Percentiles rank a stretch among this genome's conserved stretches.
Evolutionary conservation across 2,329 filamentous ascomycete species (phyloP).

Genomic region (Graphilbum fragrans): DNA sequence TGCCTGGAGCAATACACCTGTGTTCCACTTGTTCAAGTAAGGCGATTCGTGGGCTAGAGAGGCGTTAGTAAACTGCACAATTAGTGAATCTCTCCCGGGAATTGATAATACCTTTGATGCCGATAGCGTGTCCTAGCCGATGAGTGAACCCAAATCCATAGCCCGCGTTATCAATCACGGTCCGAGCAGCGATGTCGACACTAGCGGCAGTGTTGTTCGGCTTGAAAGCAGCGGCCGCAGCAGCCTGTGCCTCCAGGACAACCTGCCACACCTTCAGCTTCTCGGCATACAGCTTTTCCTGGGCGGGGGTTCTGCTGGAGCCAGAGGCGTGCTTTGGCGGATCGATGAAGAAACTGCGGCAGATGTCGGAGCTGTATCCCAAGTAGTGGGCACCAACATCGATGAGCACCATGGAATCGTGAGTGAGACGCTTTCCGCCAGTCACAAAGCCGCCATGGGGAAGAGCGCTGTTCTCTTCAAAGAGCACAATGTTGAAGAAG

Average conservation of each 20-base stretch:
- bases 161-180: slow-evolving; percentile 43
- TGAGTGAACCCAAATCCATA: slow-evolving; percentile 50
- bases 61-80: neutral
- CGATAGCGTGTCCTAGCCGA: slow-evolving; percentile 51
- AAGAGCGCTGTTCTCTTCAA: slow-evolving; percentile 41
- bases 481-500: slow-evolving; percentile 54
- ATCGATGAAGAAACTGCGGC: slow-evolving; percentile 46
- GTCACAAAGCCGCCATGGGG: slow-evolving; percentile 41
- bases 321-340: slow-evolving; percentile 7
- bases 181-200: slow-evolving; percentile 48
- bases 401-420: slow-evolving; percentile 47
- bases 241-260: slow-evolving; percentile 49
- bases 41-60: slow-evolving; percentile 45
- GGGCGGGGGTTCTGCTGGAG: neutral
- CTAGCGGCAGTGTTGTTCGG: slow-evolving; percentile 42
- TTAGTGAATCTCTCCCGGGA: neutral
- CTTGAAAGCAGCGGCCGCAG: slow-evolving; percentile 36
- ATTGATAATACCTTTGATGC: slow-evolving; percentile 37
- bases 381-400: slow-evolving; percentile 50
- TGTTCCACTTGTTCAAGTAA: slow-evolving; percentile 52
- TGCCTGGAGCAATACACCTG: slow-evolving; percentile 27
- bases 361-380: slow-evolving; percentile 53
- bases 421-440: slow-evolving; percentile 35
- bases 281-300: slow-evolving; percentile 22
- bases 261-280: slow-evolving; percentile 47